These are phyloP conservation scores for Strobilomyces confusus DNA, from an alignment of 768 basidiomycete genomes.

Conservation along the genomic window DNA sequence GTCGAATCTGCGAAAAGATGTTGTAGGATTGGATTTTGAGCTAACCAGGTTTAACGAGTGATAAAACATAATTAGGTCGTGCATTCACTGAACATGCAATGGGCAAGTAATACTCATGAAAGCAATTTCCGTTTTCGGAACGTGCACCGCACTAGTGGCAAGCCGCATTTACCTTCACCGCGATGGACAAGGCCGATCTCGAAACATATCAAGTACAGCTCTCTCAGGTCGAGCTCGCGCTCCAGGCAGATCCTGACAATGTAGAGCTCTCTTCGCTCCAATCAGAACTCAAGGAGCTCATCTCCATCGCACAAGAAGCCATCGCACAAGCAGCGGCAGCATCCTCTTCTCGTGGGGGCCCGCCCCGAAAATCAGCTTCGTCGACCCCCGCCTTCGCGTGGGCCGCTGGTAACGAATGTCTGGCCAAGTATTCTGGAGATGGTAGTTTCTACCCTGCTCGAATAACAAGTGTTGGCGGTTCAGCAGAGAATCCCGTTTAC, in stretches of 20 bases:
- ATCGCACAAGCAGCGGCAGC: constrained; percentile 65
- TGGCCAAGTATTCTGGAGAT: constrained; percentile 83
- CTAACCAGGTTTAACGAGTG: too few relatives aligned
- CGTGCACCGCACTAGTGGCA: background rate
- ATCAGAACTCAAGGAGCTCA: constrained; percentile 78
- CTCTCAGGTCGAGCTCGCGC: constrained; percentile 80
- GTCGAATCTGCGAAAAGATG: too few relatives aligned
- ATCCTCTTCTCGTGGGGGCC: constrained; percentile 54
- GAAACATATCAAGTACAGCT: constrained; percentile 90
- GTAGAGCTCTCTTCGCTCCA: constrained; percentile 67
- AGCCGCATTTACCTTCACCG: background rate
- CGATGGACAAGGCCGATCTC: constrained; percentile 63
- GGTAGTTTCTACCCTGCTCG: constrained; percentile 86
- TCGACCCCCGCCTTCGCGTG: constrained; percentile 54
- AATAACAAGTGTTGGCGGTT: constrained; percentile 80
- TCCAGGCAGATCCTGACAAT: constrained; percentile 72
- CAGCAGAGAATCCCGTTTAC: constrained; percentile 77
- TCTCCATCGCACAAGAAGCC: constrained; percentile 71
- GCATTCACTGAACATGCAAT: too few relatives aligned
- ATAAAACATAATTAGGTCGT: too few relatives aligned
- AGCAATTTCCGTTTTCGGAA: constrained; percentile 21
- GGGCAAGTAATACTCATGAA: background rate
- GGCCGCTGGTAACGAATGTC: constrained; percentile 80
- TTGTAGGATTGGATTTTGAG: too few relatives aligned
- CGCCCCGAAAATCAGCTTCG: constrained; percentile 50